Evolutionary conservation across 139 green algal species (phyloP).

Genomic region (Picochlorum sp.): DNA sequence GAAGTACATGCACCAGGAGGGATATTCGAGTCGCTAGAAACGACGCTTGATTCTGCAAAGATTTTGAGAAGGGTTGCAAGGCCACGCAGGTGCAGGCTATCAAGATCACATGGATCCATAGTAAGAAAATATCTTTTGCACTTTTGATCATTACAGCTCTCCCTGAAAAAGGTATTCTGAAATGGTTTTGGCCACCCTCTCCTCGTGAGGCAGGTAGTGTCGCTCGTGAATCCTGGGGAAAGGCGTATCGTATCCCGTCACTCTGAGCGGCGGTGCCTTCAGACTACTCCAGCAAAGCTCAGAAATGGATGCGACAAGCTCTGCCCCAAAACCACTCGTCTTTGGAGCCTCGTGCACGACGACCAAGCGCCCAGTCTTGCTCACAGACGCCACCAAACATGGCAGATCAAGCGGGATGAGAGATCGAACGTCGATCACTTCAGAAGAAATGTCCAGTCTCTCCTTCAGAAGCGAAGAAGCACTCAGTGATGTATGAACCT

Average conservation of each 20-base stretch:
- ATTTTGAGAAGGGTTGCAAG: no score
- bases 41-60: no score
- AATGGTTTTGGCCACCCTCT: conserved; percentile 51
- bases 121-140: no score
- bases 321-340: conserved; percentile 77
- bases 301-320: conserved; percentile 64
- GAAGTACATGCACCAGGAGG: no score
- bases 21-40: no score
- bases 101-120: no score
- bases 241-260: conserved; percentile 82
- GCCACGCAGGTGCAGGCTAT: no score
- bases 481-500: conserved; percentile 54
- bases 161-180: neutral
- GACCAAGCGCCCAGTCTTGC: conserved; percentile 61
- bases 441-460: conserved; percentile 53
- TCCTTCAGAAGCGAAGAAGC: conserved; percentile 25
- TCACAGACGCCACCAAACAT: conserved; percentile 42
- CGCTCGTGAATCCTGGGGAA: conserved; percentile 79
- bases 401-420: conserved; percentile 70
- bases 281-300: conserved; percentile 38
- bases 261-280: conserved; percentile 60
- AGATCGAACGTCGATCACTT: conserved; percentile 85
- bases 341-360: conserved; percentile 87
- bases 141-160: neutral
- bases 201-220: conserved; percentile 62